Evolutionary conservation across 163 green algal species (phyloP), one percentile per base, ranked within the genome.

Genomic region (Volvox carteri): DNA sequence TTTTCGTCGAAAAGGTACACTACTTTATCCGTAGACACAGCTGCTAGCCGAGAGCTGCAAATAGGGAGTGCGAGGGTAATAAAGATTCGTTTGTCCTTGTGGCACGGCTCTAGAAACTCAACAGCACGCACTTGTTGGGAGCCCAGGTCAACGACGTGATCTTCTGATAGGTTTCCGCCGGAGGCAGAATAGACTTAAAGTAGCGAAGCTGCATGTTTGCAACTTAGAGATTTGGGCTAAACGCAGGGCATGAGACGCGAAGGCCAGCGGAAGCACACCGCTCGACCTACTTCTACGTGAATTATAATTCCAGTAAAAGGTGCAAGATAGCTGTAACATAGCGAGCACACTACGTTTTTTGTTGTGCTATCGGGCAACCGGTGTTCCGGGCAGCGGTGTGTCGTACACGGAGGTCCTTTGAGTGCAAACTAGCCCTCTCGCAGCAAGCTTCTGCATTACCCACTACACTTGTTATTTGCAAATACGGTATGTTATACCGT

Each of bases 1-100:
- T 92, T 90, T 67, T 97, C 96, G 78, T 98, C 96, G 86, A 96
- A 98, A 28, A 98, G 84, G 68, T 97, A 95, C n/a, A 98, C 95
- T 39, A 98, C 93, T 23, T 92, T 92, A 42, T 98, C 96, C 1
- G 90, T 92, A 42, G 94, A 96, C 7, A 95, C 96, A 0, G 91
- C 95, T 33, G 96, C 96, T 6, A 98, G 89, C 83, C 96, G 95
- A 44, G 87, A 86, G 67, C 95, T 97, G 90, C 91, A 92, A 39
- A 33, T 39, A 73, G 5, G 7, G 28, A 65, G 16, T 25, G 50
- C 12, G 58, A 72, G n/a, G n/a, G 75, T 67, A 23, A 56, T 19
- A 35, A 58, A 46, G 19, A 56, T 56, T 76, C 1, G 67, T 33
- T 3, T 74, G 9, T 37, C 23, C 9, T 33, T 58, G 39, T 21